These are phyloP conservation scores for Pythium folliculosum DNA, from an alignment of 352 stramenopile genomes.

Conservation along the genomic window DNA sequence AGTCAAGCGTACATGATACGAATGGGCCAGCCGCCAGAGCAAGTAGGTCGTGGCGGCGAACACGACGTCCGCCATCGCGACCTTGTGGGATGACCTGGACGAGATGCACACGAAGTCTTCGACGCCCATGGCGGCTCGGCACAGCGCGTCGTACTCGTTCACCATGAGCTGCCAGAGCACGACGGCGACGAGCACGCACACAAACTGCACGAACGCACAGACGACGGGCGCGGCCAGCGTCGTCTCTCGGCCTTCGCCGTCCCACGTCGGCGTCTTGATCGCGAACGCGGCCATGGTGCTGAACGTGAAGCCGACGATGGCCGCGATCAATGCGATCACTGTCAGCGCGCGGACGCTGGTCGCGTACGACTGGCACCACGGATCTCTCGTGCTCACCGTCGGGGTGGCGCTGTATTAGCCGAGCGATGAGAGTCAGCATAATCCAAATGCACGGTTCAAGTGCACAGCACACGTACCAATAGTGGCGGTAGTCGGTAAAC, in stretches of 20 bases:
- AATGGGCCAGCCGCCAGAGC: conserved; percentile 62
- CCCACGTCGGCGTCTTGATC: conserved; percentile 73
- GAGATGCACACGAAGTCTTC: conserved; percentile 64
- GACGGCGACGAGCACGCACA: conserved; percentile 50
- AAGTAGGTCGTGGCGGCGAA: conserved; percentile 49
- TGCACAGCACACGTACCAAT: conserved; percentile 17
- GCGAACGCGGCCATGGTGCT: conserved; percentile 52
- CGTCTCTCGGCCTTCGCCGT: conserved; percentile 62
- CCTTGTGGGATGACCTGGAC: conserved; percentile 35
- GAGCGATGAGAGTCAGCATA: no score
- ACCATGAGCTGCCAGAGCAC: conserved; percentile 65
- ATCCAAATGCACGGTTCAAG: neutral
- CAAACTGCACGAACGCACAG: conserved; percentile 49
- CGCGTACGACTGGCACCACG: conserved; percentile 66
- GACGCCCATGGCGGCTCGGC: conserved; percentile 42
- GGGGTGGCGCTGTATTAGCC: conserved; percentile 25
- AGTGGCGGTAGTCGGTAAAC: conserved; percentile 27
- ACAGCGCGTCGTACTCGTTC: conserved; percentile 44
- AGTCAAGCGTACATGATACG: conserved; percentile 48
- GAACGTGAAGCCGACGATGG: conserved; percentile 56
- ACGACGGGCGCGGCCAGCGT: conserved; percentile 57
- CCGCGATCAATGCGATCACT: conserved; percentile 53
- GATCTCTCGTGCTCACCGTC: conserved; percentile 35
- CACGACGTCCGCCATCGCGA: conserved; percentile 46
- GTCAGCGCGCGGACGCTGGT: conserved; percentile 46